Base-by-base conservation (phyloP, 305 asterid genomes). In the Solanum hybrid region DNA sequence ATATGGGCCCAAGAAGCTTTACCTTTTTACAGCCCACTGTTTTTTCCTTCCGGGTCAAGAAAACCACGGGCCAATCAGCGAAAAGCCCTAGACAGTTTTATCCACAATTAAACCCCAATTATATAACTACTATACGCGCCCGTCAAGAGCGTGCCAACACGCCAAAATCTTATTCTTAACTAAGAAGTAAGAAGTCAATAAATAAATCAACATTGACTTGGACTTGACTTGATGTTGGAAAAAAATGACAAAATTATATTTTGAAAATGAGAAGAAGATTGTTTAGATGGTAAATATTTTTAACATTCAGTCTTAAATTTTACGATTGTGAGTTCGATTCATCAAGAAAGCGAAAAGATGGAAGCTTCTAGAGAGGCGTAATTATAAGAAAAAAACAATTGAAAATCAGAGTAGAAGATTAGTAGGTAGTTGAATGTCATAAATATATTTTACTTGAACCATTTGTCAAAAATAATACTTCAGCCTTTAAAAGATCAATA, bases 251-350 rank as follows among this genome's bases (percentile, higher is more conserved):
- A 82, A 26, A 38, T 39, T 27, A 14, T 26, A 39, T 39, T 39
- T 39, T 7, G 20, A 11, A 36, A n/a, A 1, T 0, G 2, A 72
- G 13, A 68, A 9, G 31, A n/a, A n/a, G 14, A n/a, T 68, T n/a
- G 29, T n/a, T 68, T 2, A n/a, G 29, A 68, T n/a, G 76, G 7
- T 10, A 68, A 68, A n/a, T 10, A 68, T 68, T 68, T 10, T 10
- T 68, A 9, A n/a, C 2, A 9, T 20, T 61, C 26, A 0, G 0
- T 20, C 2, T 61, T 61, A 3, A 61, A 20, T 0, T 0, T 61
- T 61, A 61, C 0, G 12, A 61, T 68, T n/a, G 4, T 22, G 13
- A 68, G 6, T n/a, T 68, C 3, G 15, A 70, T 11, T 24, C 31
- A 24, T 24, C 6, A 4, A 24, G 15, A 1, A 70, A 70, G 3